Evolutionary conservation across 768 basidiomycete genomes (phyloP).

Genomic region (Tricholoma saponaceum): DNA sequence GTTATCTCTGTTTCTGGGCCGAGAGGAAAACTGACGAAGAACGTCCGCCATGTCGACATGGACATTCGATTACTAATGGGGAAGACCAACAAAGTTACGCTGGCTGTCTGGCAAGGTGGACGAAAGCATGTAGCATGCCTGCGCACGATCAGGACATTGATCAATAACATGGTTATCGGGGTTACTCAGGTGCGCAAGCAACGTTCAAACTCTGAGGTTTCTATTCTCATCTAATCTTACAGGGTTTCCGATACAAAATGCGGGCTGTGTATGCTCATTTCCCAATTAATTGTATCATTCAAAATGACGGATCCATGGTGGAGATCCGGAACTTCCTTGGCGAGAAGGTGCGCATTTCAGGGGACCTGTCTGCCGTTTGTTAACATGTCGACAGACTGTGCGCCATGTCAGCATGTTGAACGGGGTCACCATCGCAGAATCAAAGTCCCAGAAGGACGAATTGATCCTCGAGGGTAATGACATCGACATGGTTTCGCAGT

Average conservation of each 20-base stretch:
- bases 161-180: slow-evolving; percentile 96
- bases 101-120: slow-evolving; percentile 97
- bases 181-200: slow-evolving; percentile 76
- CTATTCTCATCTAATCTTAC: slow-evolving; percentile 4
- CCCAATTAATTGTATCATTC: slow-evolving; percentile 98
- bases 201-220: background rate
- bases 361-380: background rate
- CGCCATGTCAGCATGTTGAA: slow-evolving; percentile 90
- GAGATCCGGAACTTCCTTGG: slow-evolving; percentile 97
- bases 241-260: slow-evolving; percentile 99
- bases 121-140: slow-evolving; percentile 99
- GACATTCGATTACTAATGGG: slow-evolving; percentile 82
- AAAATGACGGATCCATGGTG: slow-evolving; percentile 62
- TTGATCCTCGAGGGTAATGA: slow-evolving; percentile 93
- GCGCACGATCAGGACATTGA: slow-evolving; percentile 90
- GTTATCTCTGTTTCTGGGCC: slow-evolving; percentile 90
- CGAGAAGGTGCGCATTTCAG: slow-evolving; percentile 65
- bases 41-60: slow-evolving; percentile 91
- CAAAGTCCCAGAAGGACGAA: slow-evolving; percentile 92
- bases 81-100: slow-evolving; percentile 75
- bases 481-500: slow-evolving; percentile 96
- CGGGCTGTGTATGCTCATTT: slow-evolving; percentile 99
- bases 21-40: slow-evolving; percentile 89
- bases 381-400: slow-evolving; percentile 41
- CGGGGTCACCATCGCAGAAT: slow-evolving; percentile 82